These are phyloP conservation scores for Clavaria fumosa DNA, from an alignment of 768 basidiomycete species.

Conservation along the genomic window DNA sequence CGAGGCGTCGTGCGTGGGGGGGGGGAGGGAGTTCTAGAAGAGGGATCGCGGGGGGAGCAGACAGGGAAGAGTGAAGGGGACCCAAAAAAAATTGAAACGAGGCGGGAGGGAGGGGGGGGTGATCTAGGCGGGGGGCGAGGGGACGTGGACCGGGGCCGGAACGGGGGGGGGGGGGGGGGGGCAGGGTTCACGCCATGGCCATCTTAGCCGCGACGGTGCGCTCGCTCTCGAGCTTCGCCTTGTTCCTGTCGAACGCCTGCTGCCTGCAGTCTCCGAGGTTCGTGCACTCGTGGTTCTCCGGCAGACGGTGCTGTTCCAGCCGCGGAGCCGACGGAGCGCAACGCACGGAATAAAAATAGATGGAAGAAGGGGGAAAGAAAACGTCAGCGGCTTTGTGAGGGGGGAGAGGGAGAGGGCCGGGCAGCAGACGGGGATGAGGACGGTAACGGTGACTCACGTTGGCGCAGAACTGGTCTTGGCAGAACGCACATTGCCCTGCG, in stretches of 20 bases:
- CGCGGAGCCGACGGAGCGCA: too few relatives aligned
- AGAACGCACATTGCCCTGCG: constrained; percentile 75
- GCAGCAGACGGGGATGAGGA: not conserved
- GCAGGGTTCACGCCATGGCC: too few relatives aligned
- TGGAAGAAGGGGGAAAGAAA: constrained; percentile 5
- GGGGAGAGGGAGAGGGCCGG: not conserved
- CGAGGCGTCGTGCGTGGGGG: too few relatives aligned
- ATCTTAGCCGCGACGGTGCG: constrained; percentile 80
- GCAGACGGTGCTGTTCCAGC: constrained; percentile 74
- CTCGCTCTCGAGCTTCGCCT: constrained; percentile 76
- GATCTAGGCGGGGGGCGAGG: too few relatives aligned
- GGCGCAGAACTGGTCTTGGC: constrained; percentile 63
- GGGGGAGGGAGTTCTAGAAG: too few relatives aligned
- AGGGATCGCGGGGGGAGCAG: too few relatives aligned
- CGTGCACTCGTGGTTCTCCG: constrained; percentile 76
- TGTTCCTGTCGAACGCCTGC: constrained; percentile 80
- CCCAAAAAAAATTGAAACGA: too few relatives aligned
- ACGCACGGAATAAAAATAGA: constrained; percentile 5
- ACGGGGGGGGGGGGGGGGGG: too few relatives aligned
- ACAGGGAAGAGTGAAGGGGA: too few relatives aligned
- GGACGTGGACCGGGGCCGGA: too few relatives aligned
- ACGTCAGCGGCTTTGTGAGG: constrained; percentile 10
- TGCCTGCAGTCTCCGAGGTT: constrained; percentile 75
- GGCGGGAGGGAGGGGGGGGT: too few relatives aligned
- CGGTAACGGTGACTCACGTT: constrained; percentile 31